Base-by-base conservation (phyloP, 768 basidiomycete genomes). In the Termitomyces sp. region DNA sequence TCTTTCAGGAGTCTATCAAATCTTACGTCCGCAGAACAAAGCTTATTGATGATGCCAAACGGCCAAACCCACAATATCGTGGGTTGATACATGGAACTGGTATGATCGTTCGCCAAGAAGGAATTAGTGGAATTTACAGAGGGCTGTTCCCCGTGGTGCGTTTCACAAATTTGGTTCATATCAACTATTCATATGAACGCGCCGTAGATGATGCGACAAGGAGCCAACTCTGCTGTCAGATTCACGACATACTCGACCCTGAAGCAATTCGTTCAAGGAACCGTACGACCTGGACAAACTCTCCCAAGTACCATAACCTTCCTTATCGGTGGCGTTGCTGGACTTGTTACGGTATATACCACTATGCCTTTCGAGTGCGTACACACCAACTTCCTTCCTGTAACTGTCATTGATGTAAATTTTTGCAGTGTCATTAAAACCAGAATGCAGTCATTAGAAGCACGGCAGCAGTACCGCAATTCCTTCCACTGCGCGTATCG, bases 401-500 rank as follows among this genome's bases (percentile, higher is more conserved):
- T 15, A 3, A 39, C 20, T n/a, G 7, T 32, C 13, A 28, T 46
- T 53, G 24, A 38, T 35, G 33, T 52, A 15, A 20, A 50, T n/a
- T 2, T 60, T 62, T 49, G 15, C 65, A 96, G 94, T 70, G 95
- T 98, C 35, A 86, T 98, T 75, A 99, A 98, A 77, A 98, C 97
- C 12, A 86, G 96, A 28, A 99, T 98, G 97, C 97, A 99, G 74
- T 89, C 93, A 6, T 81, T 99, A 11, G 83, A 85, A 59, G 97
- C 96, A 0, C 80, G 84, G 11, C 75, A 80, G 24, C 89, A 94
- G 62, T 99, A 98, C 71, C 86, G 88, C 40, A 98, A 99, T 69
- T 89, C 95, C 3, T 91, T 98, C 77, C 95, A 98, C 68, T 98
- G 96, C 67, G 96, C 88, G 5, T 96, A 97, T 69, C 84, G 96